These are phyloP conservation scores for Ascochyta viciae-villosae DNA, from an alignment of 2,329 filamentous ascomycete species.

Conservation along the genomic window DNA sequence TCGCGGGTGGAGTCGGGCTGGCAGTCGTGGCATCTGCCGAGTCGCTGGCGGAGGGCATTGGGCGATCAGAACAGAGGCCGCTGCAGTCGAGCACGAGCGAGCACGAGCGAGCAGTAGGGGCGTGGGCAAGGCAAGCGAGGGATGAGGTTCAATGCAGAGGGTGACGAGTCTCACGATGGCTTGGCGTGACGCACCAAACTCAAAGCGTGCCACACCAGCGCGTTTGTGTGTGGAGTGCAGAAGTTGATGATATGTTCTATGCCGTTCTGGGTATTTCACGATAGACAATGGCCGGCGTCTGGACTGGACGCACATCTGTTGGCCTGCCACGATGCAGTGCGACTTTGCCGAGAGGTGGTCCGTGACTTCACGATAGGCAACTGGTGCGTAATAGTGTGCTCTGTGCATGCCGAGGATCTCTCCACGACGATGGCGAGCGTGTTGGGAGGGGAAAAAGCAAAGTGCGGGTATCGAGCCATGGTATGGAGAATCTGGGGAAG, in stretches of 20 bases:
- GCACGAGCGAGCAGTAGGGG: conserved; percentile 29
- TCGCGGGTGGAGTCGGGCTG: conserved; percentile 26
- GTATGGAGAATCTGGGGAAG: conserved; percentile 16
- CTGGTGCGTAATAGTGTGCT: conserved; percentile 10
- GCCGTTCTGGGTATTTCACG: conserved; percentile 44
- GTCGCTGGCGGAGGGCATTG: conserved; percentile 41
- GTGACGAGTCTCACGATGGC: conserved; percentile 19
- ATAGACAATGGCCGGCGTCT: conserved; percentile 36
- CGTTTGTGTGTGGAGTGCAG: conserved; percentile 29
- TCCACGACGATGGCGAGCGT: conserved; percentile 10
- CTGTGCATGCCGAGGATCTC: conserved; percentile 2
- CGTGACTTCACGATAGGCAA: conserved; percentile 14
- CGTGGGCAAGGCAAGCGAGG: conserved; percentile 30
- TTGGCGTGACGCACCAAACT: conserved; percentile 30
- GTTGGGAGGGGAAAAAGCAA: conserved; percentile 3
- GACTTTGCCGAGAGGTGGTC: conserved; percentile 14
- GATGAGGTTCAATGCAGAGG: conserved; percentile 16
- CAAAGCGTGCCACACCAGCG: conserved; percentile 28
- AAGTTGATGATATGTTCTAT: conserved; percentile 35
- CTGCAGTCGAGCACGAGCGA: conserved; percentile 27
- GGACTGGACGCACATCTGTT: conserved; percentile 31
- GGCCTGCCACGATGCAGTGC: conserved; percentile 18
- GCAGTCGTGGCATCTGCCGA: conserved; percentile 41
- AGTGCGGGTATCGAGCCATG: background rate
- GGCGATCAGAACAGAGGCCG: conserved; percentile 32